Percentiles rank a stretch among this genome's conserved stretches.
These are phyloP conservation scores for Stemphylium lycopersici DNA, from an alignment of 2,329 filamentous ascomycete species.

Conservation along the genomic window DNA sequence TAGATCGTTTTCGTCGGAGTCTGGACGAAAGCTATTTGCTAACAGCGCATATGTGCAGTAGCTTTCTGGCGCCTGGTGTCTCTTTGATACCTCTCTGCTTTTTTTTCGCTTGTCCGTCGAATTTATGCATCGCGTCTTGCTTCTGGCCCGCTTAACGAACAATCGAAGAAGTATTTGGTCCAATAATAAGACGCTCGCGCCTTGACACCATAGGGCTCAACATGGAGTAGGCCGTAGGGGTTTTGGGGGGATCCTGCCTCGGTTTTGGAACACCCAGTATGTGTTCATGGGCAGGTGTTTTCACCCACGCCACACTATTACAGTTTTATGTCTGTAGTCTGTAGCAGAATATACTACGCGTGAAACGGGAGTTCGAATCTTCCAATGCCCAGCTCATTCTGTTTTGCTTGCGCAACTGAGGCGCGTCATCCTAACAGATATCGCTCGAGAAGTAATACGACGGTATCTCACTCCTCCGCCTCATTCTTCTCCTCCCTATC, in stretches of 20 bases:
- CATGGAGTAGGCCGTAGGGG: not conserved
- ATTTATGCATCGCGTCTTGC: too few species aligned
- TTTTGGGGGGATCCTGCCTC: too few species aligned
- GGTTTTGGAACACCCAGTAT: not conserved
- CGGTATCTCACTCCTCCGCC: constrained; percentile 1
- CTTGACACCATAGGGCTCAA: not conserved
- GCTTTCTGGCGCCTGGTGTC: too few species aligned
- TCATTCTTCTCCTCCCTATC: constrained; percentile 34
- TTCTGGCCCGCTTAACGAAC: not conserved
- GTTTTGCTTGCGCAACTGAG: not conserved
- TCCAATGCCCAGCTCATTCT: not conserved
- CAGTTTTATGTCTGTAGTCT: not conserved
- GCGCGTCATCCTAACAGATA: too few species aligned
- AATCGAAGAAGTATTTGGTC: constrained; percentile 1
- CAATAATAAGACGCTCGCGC: constrained; percentile 5
- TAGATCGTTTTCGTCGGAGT: too few species aligned
- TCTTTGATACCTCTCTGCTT: too few species aligned
- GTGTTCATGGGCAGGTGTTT: not conserved
- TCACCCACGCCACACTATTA: not conserved
- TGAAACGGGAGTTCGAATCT: constrained; percentile 7
- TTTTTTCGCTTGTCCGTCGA: too few species aligned
- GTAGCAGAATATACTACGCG: not conserved
- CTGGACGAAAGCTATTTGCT: too few species aligned
- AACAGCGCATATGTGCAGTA: too few species aligned
- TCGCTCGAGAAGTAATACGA: too few species aligned